Base-by-base conservation (phyloP, 2,329 filamentous ascomycete species). In the Arthroderma sp. region DNA sequence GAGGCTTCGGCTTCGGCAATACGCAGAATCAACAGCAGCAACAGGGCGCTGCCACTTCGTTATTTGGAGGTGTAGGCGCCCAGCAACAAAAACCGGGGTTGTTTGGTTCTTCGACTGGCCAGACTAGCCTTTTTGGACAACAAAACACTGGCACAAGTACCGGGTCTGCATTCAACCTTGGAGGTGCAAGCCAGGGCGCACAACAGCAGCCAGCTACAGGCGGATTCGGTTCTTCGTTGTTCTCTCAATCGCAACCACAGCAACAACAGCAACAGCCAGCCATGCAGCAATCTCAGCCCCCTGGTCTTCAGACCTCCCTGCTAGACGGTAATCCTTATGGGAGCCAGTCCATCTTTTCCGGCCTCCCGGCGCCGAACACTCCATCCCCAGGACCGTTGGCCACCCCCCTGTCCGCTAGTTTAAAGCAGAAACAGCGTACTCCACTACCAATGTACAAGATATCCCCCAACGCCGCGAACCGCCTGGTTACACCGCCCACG, bases 311-410 rank as follows among this genome's bases (percentile, higher is more conserved):
- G 31, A 81, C 87, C 4, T 91, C 85, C 49, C 76, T 93, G 45
- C 80, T 79, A 48, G 86, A 89, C 51, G 73, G 80, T n/a, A 86
- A 84, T 43, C 89, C 93, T 0, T 98, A 94, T 57, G 91, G 91
- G 36, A 87, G 85, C 43, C 78, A 85, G 38, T 85, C 86, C 1
- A 74, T 98, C 15, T 96, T 96, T 63, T 77, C 80, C 30, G 82
- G 80, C 43, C 68, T 95, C 10, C 53, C 73, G 59, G 59, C 79
- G 58, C 65, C 84, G 65, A 67, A 67, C 70, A 44, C 73, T 62
- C 61, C 87, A 42, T 75, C 87, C 55, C 84, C 87, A 3, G 91
- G 91, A 2, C 91, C 93, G 3, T 73, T 98, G 51, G 91, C 89
- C 6, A 96, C 89, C 0, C 91, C 93, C 0, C 72, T 96, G 8